Evolutionary conservation across 495 filamentous ascomycete genomes (phyloP).

Genomic region (Lepidopterella palustris): DNA sequence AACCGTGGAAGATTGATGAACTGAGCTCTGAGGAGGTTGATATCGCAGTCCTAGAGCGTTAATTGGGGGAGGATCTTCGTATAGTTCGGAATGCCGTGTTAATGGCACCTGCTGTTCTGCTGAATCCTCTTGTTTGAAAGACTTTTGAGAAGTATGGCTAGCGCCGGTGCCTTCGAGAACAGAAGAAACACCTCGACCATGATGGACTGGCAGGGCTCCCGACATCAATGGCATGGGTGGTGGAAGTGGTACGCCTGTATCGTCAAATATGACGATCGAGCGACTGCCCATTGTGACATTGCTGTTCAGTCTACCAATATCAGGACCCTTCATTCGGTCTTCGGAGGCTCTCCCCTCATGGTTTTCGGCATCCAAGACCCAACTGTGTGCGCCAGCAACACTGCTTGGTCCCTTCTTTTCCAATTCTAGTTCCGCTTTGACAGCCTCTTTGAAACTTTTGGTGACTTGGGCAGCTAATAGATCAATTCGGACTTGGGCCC

Average conservation of each 20-base stretch:
- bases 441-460: conserved; percentile 63
- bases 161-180: background rate
- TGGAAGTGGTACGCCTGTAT: conserved; percentile 42
- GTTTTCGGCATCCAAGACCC: conserved; percentile 22
- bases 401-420: conserved; percentile 9
- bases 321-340: background rate
- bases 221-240: conserved; percentile 27
- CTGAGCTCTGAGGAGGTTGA: background rate
- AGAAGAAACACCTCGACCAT: background rate
- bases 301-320: conserved; percentile 41
- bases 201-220: conserved; percentile 23
- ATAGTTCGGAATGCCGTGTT: conserved; percentile 18
- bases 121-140: conserved; percentile 7
- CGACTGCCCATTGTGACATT: conserved; percentile 70
- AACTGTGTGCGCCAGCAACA: conserved; percentile 10
- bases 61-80: conserved; percentile 4
- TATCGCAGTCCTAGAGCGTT: background rate
- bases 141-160: background rate
- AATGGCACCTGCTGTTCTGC: background rate
- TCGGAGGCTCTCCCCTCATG: background rate
- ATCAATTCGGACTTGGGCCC: conserved; percentile 52
- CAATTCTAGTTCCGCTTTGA: conserved; percentile 46
- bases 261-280: conserved; percentile 84
- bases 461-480: conserved; percentile 69
- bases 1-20: background rate